A percentile compares a stretch with the other conserved stretches of the same genome.
Conservation (phyloP, 345 rosid genomes). For the Hirschfeldia incana region DNA sequence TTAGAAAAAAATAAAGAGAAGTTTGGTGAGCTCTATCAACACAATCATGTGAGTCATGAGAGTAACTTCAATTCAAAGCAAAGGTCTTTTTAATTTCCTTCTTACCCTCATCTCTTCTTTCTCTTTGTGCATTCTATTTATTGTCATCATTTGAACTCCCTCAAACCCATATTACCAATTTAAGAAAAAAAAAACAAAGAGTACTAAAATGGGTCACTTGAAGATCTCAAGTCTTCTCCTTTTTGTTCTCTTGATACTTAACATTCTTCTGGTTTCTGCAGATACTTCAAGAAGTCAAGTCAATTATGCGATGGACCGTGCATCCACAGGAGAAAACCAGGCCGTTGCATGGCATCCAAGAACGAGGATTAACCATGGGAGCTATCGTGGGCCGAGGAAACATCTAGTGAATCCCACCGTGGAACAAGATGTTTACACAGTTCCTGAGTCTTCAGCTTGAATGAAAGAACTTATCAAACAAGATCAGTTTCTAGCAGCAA, state of each 20-base stretch:
- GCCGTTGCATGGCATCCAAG: neutral
- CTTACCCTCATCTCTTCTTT: slow-evolving; percentile 10
- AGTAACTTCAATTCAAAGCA: slow-evolving; percentile 40
- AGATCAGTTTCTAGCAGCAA: slow-evolving; percentile 25
- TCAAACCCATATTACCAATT: slow-evolving; percentile 3
- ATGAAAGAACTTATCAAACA: neutral
- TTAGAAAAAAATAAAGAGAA: neutral
- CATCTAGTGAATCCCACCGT: slow-evolving; percentile 32
- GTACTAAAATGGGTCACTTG: slow-evolving; percentile 22
- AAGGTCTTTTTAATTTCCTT: slow-evolving; percentile 17
- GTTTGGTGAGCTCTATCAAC: slow-evolving; percentile 31
- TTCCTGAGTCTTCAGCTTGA: slow-evolving; percentile 37
- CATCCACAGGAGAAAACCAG: slow-evolving; percentile 6
- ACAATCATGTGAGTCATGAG: slow-evolving; percentile 41
- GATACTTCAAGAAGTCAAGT: slow-evolving; percentile 23
- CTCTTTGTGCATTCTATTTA: slow-evolving; percentile 23
- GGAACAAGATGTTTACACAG: slow-evolving; percentile 11
- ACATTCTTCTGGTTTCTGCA: slow-evolving; percentile 27
- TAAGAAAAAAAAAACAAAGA: neutral
- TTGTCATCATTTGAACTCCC: slow-evolving; percentile 35
- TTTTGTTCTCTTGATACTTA: slow-evolving; percentile 17
- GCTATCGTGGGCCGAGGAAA: slow-evolving; percentile 31
- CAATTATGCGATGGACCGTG: neutral
- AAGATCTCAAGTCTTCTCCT: slow-evolving; percentile 30
- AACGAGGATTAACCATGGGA: slow-evolving; percentile 38